These are phyloP conservation scores for Aspergillus bertholletiae DNA, from an alignment of 495 filamentous ascomycete species.

Conservation along the genomic window DNA sequence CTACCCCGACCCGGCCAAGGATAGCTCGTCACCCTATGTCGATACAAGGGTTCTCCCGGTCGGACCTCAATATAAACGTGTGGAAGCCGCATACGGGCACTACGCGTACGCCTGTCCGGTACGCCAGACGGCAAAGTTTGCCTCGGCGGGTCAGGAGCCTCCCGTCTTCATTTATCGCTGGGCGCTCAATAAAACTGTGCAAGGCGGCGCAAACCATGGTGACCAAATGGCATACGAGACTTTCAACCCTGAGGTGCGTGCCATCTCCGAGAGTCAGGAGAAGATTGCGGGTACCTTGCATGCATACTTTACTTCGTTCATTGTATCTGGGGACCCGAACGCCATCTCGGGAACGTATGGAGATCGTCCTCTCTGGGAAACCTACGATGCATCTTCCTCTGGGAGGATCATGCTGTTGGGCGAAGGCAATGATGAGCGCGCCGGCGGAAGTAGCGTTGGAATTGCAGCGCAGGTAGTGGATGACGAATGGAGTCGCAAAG, in stretches of 20 bases:
- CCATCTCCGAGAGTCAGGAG: constrained; percentile 37
- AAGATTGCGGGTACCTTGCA: constrained; percentile 51
- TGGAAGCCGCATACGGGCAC: constrained; percentile 61
- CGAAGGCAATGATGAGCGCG: constrained; percentile 57
- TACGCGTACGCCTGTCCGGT: constrained; percentile 67
- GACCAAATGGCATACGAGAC: constrained; percentile 57
- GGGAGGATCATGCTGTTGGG: constrained; percentile 51
- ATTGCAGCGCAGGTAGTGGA: constrained; percentile 38
- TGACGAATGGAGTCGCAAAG: constrained; percentile 42
- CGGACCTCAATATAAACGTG: constrained; percentile 54
- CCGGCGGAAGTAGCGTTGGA: constrained; percentile 36
- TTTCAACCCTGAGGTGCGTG: constrained; percentile 41
- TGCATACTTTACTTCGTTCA: constrained; percentile 56
- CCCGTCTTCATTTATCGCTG: constrained; percentile 59
- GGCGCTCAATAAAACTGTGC: constrained; percentile 45
- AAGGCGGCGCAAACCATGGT: constrained; percentile 55
- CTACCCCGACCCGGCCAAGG: constrained; percentile 53
- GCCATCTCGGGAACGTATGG: constrained; percentile 19
- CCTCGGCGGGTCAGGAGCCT: constrained; percentile 27
- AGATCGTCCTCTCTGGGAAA: constrained; percentile 30
- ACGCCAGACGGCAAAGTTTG: constrained; percentile 54
- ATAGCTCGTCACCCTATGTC: constrained; percentile 30
- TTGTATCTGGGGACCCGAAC: constrained; percentile 50
- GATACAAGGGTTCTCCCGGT: constrained; percentile 32
- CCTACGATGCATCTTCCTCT: constrained; percentile 11